These are phyloP conservation scores for Candida gorgasii DNA, from an alignment of 805 yeast species.

Conservation along the genomic window DNA sequence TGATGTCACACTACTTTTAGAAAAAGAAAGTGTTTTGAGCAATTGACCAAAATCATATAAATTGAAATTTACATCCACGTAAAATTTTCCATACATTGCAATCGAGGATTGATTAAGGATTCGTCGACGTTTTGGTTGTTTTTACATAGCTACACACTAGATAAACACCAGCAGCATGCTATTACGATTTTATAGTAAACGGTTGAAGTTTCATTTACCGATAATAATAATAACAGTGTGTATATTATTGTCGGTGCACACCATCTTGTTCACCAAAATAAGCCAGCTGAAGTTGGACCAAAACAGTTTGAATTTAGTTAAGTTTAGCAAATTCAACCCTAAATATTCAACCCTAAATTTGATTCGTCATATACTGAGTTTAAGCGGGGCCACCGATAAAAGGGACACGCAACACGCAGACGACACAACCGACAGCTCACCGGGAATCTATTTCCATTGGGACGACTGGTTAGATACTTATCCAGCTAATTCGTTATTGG, in stretches of 20 bases:
- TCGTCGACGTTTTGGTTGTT: not conserved
- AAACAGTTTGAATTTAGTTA: constrained; percentile 24
- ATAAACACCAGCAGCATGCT: constrained; percentile 9
- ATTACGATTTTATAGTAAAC: constrained; percentile 21
- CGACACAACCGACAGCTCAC: too few relatives aligned
- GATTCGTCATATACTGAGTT: not conserved
- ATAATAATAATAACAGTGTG: constrained; percentile 13
- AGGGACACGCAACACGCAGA: too few relatives aligned
- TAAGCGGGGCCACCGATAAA: not conserved
- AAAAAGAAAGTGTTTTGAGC: constrained; percentile 3
- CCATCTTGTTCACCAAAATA: constrained; percentile 16
- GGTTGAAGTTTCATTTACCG: constrained; percentile 18
- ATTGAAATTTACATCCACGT: constrained; percentile 2
- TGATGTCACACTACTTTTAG: constrained; percentile 4
- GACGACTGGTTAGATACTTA: constrained; percentile 39
- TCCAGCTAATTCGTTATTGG: constrained; percentile 24
- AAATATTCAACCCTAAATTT: constrained; percentile 16
- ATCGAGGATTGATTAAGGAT: not conserved
- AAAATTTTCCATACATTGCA: not conserved
- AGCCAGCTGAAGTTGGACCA: constrained; percentile 25
- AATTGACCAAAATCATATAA: not conserved
- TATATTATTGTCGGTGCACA: constrained; percentile 14
- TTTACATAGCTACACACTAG: not conserved
- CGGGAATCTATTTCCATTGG: constrained; percentile 42
- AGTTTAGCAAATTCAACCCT: constrained; percentile 27